Conservation (phyloP, 1,139 yeast species). For the Candida freyschussii region DNA sequence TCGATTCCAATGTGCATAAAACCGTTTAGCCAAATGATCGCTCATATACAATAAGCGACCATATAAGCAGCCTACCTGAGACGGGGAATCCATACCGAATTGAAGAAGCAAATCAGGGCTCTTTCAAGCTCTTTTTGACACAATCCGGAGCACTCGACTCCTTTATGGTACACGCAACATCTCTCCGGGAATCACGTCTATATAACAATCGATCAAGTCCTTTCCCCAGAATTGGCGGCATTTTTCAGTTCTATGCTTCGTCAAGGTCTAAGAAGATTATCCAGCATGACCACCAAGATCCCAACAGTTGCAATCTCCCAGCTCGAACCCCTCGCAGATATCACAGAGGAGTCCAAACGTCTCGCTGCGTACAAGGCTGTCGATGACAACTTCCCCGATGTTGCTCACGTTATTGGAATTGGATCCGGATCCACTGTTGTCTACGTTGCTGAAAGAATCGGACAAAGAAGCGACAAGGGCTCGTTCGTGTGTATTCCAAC, state of each 20-base stretch:
- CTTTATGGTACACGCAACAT: too few relatives aligned
- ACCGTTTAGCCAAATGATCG: too few relatives aligned
- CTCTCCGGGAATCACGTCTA: too few relatives aligned
- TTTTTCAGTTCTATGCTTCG: slow-evolving; percentile 4
- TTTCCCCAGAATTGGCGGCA: too few relatives aligned
- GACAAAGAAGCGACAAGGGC: slow-evolving; percentile 53
- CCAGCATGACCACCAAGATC: slow-evolving; percentile 17
- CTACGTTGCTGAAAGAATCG: slow-evolving; percentile 91
- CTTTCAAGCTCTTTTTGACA: too few relatives aligned
- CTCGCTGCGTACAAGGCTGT: slow-evolving; percentile 91
- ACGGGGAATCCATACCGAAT: too few relatives aligned
- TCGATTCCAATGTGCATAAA: too few relatives aligned
- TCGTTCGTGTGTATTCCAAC: slow-evolving; percentile 84
- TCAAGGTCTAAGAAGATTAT: not conserved
- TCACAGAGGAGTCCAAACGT: slow-evolving; percentile 50
- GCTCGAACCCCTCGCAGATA: slow-evolving; percentile 27
- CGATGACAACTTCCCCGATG: slow-evolving; percentile 72
- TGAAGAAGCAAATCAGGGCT: too few relatives aligned
- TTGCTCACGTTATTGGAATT: slow-evolving; percentile 78
- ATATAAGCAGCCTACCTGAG: too few relatives aligned
- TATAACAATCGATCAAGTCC: too few relatives aligned
- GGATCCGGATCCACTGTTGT: slow-evolving; percentile 98
- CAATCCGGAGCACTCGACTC: too few relatives aligned
- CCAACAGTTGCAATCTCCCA: slow-evolving; percentile 20
- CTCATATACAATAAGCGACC: too few relatives aligned